These are phyloP conservation scores for Oidium heveae DNA, from an alignment of 2,329 filamentous ascomycete genomes.

Conservation along the genomic window DNA sequence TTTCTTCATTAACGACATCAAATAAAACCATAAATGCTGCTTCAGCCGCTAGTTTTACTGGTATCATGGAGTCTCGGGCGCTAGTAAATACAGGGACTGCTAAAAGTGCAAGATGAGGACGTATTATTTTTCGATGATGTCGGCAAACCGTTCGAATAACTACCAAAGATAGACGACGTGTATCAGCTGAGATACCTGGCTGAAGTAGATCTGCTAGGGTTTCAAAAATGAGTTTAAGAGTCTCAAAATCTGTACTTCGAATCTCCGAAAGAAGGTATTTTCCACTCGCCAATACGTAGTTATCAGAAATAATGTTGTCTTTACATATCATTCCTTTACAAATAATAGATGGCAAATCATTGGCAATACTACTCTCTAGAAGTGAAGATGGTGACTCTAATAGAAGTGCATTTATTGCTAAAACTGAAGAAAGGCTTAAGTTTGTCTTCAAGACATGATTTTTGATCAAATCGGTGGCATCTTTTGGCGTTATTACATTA, in stretches of 20 bases:
- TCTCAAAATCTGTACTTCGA: constrained; percentile 43
- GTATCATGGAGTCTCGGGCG: constrained; percentile 77
- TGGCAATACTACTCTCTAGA: constrained; percentile 35
- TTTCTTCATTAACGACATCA: constrained; percentile 67
- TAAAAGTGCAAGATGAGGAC: constrained; percentile 59
- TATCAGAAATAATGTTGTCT: constrained; percentile 63
- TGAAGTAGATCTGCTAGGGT: constrained; percentile 49
- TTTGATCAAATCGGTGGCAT: constrained; percentile 32
- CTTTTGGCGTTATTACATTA: constrained; percentile 56
- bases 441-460: constrained; percentile 57
- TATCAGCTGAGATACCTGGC: constrained; percentile 57
- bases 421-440: constrained; percentile 51
- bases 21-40: constrained; percentile 84
- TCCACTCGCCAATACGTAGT: constrained; percentile 67
- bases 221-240: constrained; percentile 56
- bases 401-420: constrained; percentile 73
- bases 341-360: constrained; percentile 54
- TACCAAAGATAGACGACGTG: constrained; percentile 63
- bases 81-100: constrained; percentile 66
- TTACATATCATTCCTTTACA: constrained; percentile 56
- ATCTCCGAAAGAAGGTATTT: constrained; percentile 60
- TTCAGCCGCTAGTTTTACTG: constrained; percentile 84
- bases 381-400: constrained; percentile 53
- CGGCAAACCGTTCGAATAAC: constrained; percentile 68
- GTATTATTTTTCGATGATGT: constrained; percentile 51